phyloP scores from a whole-genome alignment of 257 asterid species.

The Asclepias syriaca region DNA sequence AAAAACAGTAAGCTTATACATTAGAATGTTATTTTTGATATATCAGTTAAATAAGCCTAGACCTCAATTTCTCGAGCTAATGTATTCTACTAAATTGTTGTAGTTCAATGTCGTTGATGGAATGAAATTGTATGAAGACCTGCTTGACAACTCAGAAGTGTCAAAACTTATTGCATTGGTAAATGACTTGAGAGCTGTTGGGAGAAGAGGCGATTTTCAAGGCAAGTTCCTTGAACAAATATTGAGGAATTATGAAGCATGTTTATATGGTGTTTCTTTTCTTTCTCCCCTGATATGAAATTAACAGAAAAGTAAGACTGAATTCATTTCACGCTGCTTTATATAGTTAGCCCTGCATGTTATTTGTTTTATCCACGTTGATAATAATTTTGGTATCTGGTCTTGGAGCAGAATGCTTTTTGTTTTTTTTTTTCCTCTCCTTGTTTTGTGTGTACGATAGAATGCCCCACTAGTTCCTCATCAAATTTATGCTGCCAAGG shows the following conservation, averaged over 20 bases:
- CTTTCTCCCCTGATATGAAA: not conserved
- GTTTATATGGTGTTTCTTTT: not conserved
- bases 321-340: not conserved
- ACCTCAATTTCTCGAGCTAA: conserved; percentile 7
- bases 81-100: conserved; percentile 3
- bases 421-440: not conserved
- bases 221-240: conserved; percentile 39
- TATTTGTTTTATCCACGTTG: not conserved
- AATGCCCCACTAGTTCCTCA: not conserved
- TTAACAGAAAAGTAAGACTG: not conserved
- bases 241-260: conserved; percentile 2
- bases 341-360: not conserved
- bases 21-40: not conserved
- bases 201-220: conserved; percentile 73
- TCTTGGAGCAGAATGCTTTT: not conserved
- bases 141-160: conserved; percentile 53
- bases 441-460: not conserved
- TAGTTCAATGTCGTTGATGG: conserved; percentile 84
- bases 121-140: conserved; percentile 64
- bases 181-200: conserved; percentile 78
- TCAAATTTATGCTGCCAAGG: not conserved
- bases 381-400: not conserved
- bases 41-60: not conserved
- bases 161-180: conserved; percentile 55
- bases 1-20: conserved; percentile 39